Evolutionary conservation across 257 asterid genomes (phyloP), one percentile per base, ranked within the genome.

Genomic region (Voacanga thouarsii): DNA sequence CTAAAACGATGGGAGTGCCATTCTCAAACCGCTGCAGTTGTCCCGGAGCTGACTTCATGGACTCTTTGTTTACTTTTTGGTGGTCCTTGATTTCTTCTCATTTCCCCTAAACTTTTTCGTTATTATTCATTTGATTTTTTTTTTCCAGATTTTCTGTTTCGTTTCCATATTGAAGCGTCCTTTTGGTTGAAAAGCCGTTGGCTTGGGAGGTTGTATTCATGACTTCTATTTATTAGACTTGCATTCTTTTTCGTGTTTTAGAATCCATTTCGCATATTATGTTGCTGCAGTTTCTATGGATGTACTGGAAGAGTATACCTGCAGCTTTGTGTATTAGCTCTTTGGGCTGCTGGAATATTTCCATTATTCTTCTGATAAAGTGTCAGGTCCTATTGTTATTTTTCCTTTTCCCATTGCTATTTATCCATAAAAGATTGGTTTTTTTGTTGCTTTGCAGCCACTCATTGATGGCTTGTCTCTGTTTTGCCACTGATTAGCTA

Each of bases 71-170:
- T 26, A 43, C 77, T 77, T 72, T 73, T 64, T 50, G 75, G 65
- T 49, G 70, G 75, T 77, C 80, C 82, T 45, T 78, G 80, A 57
- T 74, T 74, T 47, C 60, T 43, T 72, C 75, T 43, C 4, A 26
- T 55, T 71, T 65, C 76, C 75, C 37, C 60, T 50, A 5, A 66
- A 57, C 24, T 65, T 65, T 14, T 3, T 26, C 11, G 33, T 43
- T 51, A 7, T 26, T 4, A 8, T 41, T 24, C 24, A 33, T 33
- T 33, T n/a, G n/a, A n/a, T n/a, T n/a, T n/a, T 63, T 23, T 64
- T 60, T 45, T 49, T 70, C 14, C 45, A 16, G 2, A 11, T 41
- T 18, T 33, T 3, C 24, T 56, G 37, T 60, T 57, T 21, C 6
- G 60, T 6, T 71, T 45, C 23, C 28, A 10, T 33, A 23, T 44